Evolutionary conservation across 768 basidiomycete genomes (phyloP), one percentile per base, ranked within the genome.

Genomic region (Tricholoma flavovirens): DNA sequence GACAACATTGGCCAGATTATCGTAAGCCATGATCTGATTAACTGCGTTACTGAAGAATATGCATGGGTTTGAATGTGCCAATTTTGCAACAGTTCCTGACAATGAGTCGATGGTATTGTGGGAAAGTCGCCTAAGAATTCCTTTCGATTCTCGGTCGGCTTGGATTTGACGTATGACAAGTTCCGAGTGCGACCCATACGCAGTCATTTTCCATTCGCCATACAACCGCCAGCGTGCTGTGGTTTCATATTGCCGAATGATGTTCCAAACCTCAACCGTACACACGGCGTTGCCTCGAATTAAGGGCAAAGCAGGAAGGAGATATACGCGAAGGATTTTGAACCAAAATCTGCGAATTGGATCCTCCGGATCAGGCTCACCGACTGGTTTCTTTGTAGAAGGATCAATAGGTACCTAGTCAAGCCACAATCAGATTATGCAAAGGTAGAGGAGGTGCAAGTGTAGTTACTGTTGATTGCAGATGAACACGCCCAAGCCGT

Each of bases 1-100:
- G 42, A 98, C 88, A 19, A 94, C 91, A 40, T 80, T 81, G 9
- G 91, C 92, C 53, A 97, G 72, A 70, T 98, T 99, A 66, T 96
- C 91, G 65, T 99, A 99, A 12, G 91, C 87, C 87, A 93, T 93
- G 56, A 98, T 89, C 70, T 98, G 97, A 61, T 87, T 86, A 48
- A 99, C 86, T 0, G 90, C 92, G 59, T 90, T 89, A 21, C 81
- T 67, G 75, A 98, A 98, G 63, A 98, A 83, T 50, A 95, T 86
- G 62, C 86, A 88, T 4, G 97, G 97, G 66, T 98, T 97, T 15
- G 90, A 88, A 69, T 98, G 94, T 12, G 92, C 92, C 53, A 96
- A 73, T 71, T 98, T 98, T 11, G 92, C 95, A 22, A 98, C 84
- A 3, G 87, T 82, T 17, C 95, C 87, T 26, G 93, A 88, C 12